Base-by-base conservation (phyloP, 2,329 filamentous ascomycete species). In the Hypoxylon sp. region DNA sequence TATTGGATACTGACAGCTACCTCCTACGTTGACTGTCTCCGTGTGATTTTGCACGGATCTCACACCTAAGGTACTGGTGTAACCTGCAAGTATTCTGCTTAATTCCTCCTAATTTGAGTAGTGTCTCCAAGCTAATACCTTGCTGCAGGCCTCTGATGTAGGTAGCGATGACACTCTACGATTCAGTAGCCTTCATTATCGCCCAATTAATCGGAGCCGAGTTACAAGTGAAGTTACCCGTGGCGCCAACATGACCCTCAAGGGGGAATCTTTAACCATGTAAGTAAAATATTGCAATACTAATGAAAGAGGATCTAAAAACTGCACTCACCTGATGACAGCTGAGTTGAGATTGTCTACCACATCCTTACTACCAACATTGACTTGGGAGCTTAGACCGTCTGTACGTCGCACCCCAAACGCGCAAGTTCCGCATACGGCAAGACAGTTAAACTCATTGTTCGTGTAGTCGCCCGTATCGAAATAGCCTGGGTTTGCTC, bases 361-460 rank as follows among this genome's bases (percentile, higher is more conserved):
- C 5, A 58, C 47, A 8, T 58, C 55, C 31, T 49, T 55, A 21
- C 51, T 55, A 9, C 55, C 55, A 23, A 58, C 48, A 26, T 55
- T 30, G 12, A 55, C 55, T 12, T 13, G n/a, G 7, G 30, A 34
- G 23, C 25, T 45, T 4, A 34, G 27, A 13, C 51, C 55, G 8
- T 55, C 50, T n/a, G 31, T 43, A 9, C 55, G 55, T 11, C 41
- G 30, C 26, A 55, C 55, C 7, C 51, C 55, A 34, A 58, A 55
- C 20, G 55, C 51, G 30, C 55, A 58, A 12, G 51, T 55, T 5
- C 47, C 51, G 15, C 34, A 49, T 15, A 51, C 30, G 3, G 46
- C 40, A 5, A 58, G 43, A 7, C 43, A 40, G 21, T 51, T 51
- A 8, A 37, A 49, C 7, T 42, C 43, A 7, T 13, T 27, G 7